Percentiles rank a stretch among this genome's conserved stretches.
phyloP scores from a whole-genome alignment of 2,329 filamentous ascomycete species.

The Diaporthe humulicola region DNA sequence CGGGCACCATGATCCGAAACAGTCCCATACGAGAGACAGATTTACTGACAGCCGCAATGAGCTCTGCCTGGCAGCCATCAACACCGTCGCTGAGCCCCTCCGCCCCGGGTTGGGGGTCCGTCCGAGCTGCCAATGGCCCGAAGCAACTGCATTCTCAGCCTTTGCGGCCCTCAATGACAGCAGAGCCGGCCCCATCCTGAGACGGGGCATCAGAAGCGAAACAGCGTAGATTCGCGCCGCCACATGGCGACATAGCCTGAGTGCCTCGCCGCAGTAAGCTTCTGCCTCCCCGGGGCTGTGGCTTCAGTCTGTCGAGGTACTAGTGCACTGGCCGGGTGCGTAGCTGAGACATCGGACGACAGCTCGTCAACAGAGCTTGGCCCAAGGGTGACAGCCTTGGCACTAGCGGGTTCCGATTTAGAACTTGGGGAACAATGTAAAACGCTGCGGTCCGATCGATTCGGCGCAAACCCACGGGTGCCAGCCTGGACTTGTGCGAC shows the following conservation, averaged over 20 bases:
- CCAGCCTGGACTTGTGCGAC: not conserved
- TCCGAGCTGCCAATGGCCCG: not conserved
- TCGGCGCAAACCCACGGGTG: constrained; percentile 1
- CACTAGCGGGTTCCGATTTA: constrained; percentile 28
- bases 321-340: not conserved
- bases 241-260: constrained; percentile 18
- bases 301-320: constrained; percentile 11
- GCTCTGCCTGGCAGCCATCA: not conserved
- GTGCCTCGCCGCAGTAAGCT: constrained; percentile 26
- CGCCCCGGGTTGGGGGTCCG: constrained; percentile 17
- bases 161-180: not conserved
- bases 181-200: constrained; percentile 21
- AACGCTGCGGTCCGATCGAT: not conserved
- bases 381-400: constrained; percentile 16
- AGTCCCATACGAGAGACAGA: not conserved
- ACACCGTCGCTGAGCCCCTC: not conserved
- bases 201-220: constrained; percentile 11
- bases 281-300: constrained; percentile 17
- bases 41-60: not conserved
- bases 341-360: constrained; percentile 9
- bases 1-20: not conserved
- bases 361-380: constrained; percentile 6
- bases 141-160: not conserved
- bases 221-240: constrained; percentile 23
- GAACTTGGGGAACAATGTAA: not conserved